Evolutionary conservation across 208 protist genomes (phyloP), one percentile per base, ranked within the genome.

Genomic region (Acanthamoeba healyi): DNA sequence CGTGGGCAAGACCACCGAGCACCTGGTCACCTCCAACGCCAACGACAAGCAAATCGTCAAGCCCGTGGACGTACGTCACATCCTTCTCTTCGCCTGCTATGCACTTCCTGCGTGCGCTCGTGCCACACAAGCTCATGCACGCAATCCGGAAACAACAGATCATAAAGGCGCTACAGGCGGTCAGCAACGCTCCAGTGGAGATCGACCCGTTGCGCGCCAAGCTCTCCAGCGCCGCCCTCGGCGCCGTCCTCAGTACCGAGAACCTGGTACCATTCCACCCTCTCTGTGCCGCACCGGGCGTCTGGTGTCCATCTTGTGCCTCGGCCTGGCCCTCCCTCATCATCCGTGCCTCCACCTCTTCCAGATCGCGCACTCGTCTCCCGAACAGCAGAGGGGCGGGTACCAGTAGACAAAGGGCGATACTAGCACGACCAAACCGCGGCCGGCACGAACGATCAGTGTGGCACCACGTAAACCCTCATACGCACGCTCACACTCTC

Each of bases 1-100:
- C 6, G 67, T 79, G 67, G 67, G 67, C 38, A 79, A 79, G 38
- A 19, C 67, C 38, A 79, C 67, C 3, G 67, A 79, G 67, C 67
- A 79, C 36, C 67, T 79, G 38, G 67, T 79, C 22, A 24, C 24
- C 6, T 79, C 67, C 34, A 38, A 79, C 38, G 38, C 67, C 67
- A 79, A 79, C 67, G 67, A 79, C 67, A 42, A 79, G 38, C 67
- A 79, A 24, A 32, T 32, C 38, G 24, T 79, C 22, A 32, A 36
- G 22, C 67, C 67, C 38, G 67, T 79, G 3, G 67, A 79, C 26
- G 67, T 79, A 44, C 67, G 32, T 38, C 17, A 40, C 65, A 6
- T 3, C n/a, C 65, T 17, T 61, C 54, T 61, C 22, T n/a, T n/a
- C n/a, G n/a, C n/a, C n/a, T n/a, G n/a, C n/a, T n/a, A n/a, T n/a